These are phyloP conservation scores for Leccinum incarnatum DNA, from an alignment of 768 basidiomycete genomes.

Conservation along the genomic window DNA sequence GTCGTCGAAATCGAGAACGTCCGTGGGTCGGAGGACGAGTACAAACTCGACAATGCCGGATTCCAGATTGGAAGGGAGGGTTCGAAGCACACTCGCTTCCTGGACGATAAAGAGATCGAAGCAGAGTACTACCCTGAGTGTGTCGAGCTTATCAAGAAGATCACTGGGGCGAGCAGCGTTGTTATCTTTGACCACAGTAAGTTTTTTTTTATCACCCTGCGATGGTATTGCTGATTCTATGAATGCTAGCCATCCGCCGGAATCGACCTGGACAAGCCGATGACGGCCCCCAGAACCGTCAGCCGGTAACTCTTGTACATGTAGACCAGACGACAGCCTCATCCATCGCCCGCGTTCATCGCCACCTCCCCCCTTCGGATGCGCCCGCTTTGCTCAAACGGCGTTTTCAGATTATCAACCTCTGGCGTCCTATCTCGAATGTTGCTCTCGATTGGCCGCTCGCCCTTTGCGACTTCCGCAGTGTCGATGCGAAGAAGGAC, in stretches of 20 bases:
- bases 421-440: constrained; percentile 52
- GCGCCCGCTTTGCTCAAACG: constrained; percentile 38
- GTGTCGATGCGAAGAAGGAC: background rate
- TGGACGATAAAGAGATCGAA: constrained; percentile 35
- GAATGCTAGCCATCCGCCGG: constrained; percentile 40
- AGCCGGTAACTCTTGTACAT: constrained; percentile 42
- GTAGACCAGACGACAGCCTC: constrained; percentile 44
- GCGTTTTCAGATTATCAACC: constrained; percentile 53
- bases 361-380: constrained; percentile 42
- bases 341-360: constrained; percentile 39
- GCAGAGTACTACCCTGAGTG: constrained; percentile 41
- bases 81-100: constrained; percentile 31
- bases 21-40: constrained; percentile 33
- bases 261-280: constrained; percentile 36
- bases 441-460: background rate
- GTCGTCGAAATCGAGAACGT: constrained; percentile 30
- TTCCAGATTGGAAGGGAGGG: constrained; percentile 33
- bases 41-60: constrained; percentile 34
- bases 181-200: constrained; percentile 44
- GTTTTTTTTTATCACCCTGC: background rate
- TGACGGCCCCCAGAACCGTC: constrained; percentile 40
- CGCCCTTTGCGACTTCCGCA: background rate
- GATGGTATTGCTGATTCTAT: background rate
- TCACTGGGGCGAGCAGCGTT: constrained; percentile 37
- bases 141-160: constrained; percentile 35